Evolutionary conservation across 768 basidiomycete species (phyloP), one percentile per base, ranked within the genome.

Genomic region (Mycena capillaripes): DNA sequence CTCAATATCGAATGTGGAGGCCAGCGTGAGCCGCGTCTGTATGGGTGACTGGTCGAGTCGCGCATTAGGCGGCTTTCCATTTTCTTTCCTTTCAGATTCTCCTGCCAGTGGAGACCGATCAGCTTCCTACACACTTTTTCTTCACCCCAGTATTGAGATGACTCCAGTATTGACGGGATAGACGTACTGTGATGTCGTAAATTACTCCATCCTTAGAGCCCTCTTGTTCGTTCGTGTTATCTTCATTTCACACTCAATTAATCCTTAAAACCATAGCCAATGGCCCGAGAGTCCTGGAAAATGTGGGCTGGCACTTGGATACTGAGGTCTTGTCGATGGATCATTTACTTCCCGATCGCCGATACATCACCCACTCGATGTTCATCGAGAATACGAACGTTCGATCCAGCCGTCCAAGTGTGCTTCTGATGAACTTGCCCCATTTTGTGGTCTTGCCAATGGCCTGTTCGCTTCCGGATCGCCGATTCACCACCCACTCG

Each of bases 191-290:
- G 23, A 25, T 58, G 59, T 42, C 58, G 58, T 59, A 59, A 59
- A 42, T 59, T 59, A 59, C 58, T 23, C 25, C 58, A 30, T 48
- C 60, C 32, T 32, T 62, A 50, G 17, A 48, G 42, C 60, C 44
- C 32, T 27, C 44, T 59, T 59, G 58, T 42, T 59, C 38, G 27
- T 59, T 59, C 58, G 27, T 59, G 38, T 38, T 59, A 21, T 59
- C 58, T 59, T 59, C 56, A 57, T 57, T 57, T 36, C 56, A 57
- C 56, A 42, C 58, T 59, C 58, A 42, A 59, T 42, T 42, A 34
- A 59, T 59, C 58, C 58, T 42, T 42, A 59, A n/a, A 59, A 59
- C 40, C 58, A 29, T 38, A 59, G 58, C 58, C 58, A 59, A 59
- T 59, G 38, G 58, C 58, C 17, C 38, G 34, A 58, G 56, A 59